A percentile compares a stretch with the other conserved stretches of the same genome.
Evolutionary conservation across 768 basidiomycete species (phyloP).

Genomic region (Lactarius hengduanensis): DNA sequence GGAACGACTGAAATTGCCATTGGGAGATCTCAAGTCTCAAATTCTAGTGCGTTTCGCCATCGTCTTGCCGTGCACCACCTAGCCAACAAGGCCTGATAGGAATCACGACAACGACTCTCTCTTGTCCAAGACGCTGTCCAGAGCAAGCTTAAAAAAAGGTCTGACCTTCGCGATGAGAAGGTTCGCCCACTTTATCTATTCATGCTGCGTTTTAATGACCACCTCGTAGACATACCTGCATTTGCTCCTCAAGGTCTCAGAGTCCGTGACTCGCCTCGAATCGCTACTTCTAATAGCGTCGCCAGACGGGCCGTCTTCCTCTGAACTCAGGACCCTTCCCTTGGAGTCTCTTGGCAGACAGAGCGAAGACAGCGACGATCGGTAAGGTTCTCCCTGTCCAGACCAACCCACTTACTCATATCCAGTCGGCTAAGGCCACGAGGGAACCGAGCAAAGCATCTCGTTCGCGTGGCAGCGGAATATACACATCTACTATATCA

Average conservation of each 20-base stretch:
- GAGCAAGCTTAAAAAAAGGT: slow-evolving; percentile 71
- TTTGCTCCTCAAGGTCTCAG: slow-evolving; percentile 87
- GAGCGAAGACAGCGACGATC: slow-evolving; percentile 42
- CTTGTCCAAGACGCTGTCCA: slow-evolving; percentile 71
- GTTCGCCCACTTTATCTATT: slow-evolving; percentile 39
- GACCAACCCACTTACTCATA: not conserved
- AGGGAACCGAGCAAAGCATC: slow-evolving; percentile 72
- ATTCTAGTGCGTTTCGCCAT: slow-evolving; percentile 55
- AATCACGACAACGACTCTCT: slow-evolving; percentile 61
- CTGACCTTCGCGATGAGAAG: slow-evolving; percentile 83
- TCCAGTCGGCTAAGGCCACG: slow-evolving; percentile 43
- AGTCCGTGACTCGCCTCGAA: slow-evolving; percentile 86
- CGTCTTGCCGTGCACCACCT: slow-evolving; percentile 5
- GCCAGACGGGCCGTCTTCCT: slow-evolving; percentile 41
- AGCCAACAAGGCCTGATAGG: slow-evolving; percentile 38
- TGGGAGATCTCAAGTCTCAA: slow-evolving; percentile 59
- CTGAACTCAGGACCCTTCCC: slow-evolving; percentile 37
- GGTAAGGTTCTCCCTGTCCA: slow-evolving; percentile 41
- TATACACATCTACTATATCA: slow-evolving; percentile 94
- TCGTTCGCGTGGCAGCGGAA: slow-evolving; percentile 82
- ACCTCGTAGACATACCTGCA: slow-evolving; percentile 69
- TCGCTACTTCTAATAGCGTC: slow-evolving; percentile 72
- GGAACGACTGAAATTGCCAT: slow-evolving; percentile 62
- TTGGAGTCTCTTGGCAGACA: slow-evolving; percentile 37
- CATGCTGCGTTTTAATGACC: slow-evolving; percentile 16